phyloP scores from a whole-genome alignment of 2,329 filamentous ascomycete genomes.

The Pseudocercospora musae region DNA sequence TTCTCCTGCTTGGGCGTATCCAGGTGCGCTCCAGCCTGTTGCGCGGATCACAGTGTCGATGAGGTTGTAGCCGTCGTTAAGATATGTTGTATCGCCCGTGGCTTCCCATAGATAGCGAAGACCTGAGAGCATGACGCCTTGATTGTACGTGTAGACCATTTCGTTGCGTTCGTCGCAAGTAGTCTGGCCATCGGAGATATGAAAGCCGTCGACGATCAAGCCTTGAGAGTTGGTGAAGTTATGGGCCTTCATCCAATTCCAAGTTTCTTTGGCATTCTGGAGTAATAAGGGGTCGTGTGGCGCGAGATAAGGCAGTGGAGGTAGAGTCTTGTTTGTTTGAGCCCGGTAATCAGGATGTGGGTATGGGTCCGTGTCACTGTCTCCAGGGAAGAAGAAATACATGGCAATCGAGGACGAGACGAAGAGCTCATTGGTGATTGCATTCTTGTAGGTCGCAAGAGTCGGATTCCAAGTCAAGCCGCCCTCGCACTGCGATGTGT shows the following conservation, averaged over 20 bases:
- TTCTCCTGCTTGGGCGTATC: not conserved
- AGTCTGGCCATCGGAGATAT: slow-evolving; percentile 63
- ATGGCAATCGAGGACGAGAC: slow-evolving; percentile 82
- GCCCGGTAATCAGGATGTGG: slow-evolving; percentile 33
- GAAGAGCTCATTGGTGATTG: slow-evolving; percentile 91
- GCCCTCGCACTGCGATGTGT: slow-evolving; percentile 73
- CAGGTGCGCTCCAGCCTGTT: slow-evolving; percentile 62
- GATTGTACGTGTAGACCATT: slow-evolving; percentile 95
- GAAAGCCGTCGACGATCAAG: slow-evolving; percentile 79
- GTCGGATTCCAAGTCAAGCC: slow-evolving; percentile 91
- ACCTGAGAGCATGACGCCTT: slow-evolving; percentile 84
- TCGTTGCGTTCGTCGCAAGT: slow-evolving; percentile 72
- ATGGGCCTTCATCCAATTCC: slow-evolving; percentile 73
- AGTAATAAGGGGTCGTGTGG: slow-evolving; percentile 54
- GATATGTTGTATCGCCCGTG: slow-evolving; percentile 67
- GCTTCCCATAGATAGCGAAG: slow-evolving; percentile 76
- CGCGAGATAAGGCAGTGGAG: slow-evolving; percentile 22
- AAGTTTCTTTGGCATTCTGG: slow-evolving; percentile 70
- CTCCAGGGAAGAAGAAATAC: slow-evolving; percentile 87
- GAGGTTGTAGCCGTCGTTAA: slow-evolving; percentile 76
- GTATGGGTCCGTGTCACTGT: slow-evolving; percentile 56
- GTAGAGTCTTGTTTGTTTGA: slow-evolving; percentile 46
- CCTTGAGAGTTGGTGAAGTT: slow-evolving; percentile 77
- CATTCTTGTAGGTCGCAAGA: slow-evolving; percentile 84
- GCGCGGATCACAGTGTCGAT: slow-evolving; percentile 70